Evolutionary conservation across 2,329 filamentous ascomycete genomes (phyloP).

Genomic region (Apiospora koreana): DNA sequence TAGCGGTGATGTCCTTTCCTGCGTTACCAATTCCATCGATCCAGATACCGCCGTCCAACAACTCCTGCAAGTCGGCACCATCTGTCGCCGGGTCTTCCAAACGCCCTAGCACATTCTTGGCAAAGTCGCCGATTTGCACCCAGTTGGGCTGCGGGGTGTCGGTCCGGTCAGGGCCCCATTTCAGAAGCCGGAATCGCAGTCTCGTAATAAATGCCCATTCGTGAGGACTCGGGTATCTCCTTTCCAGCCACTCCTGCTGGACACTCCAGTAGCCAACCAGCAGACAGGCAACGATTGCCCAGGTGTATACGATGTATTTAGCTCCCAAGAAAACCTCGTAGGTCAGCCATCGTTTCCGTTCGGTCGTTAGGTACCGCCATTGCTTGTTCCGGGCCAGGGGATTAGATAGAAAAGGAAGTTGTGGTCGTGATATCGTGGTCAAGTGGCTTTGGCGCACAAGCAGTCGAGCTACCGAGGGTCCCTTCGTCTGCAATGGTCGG

Average conservation of each 20-base stretch:
- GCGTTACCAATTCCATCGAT: slow-evolving; percentile 55
- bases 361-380: slow-evolving; percentile 76
- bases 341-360: slow-evolving; percentile 69
- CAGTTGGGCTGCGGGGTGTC: slow-evolving; percentile 63
- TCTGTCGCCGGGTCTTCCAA: slow-evolving; percentile 71
- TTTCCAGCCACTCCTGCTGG: slow-evolving; percentile 74
- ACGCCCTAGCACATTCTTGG: slow-evolving; percentile 60
- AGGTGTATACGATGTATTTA: slow-evolving; percentile 68
- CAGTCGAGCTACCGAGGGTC: background rate
- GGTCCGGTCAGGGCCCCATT: slow-evolving; percentile 58
- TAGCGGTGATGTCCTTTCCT: slow-evolving; percentile 68
- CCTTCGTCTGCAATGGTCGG: background rate
- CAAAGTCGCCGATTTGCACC: slow-evolving; percentile 63
- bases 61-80: slow-evolving; percentile 63
- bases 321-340: slow-evolving; percentile 70
- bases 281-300: slow-evolving; percentile 61
- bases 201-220: slow-evolving; percentile 79
- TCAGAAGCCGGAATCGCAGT: slow-evolving; percentile 66
- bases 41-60: slow-evolving; percentile 53
- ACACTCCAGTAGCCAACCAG: slow-evolving; percentile 65
- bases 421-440: slow-evolving; percentile 36
- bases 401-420: slow-evolving; percentile 53
- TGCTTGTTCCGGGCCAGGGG: slow-evolving; percentile 48
- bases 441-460: background rate
- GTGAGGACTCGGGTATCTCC: slow-evolving; percentile 74